A percentile compares a stretch with the other conserved stretches of the same genome.
These are phyloP conservation scores for Boletus patriciae DNA, from an alignment of 768 basidiomycete species.

Conservation along the genomic window DNA sequence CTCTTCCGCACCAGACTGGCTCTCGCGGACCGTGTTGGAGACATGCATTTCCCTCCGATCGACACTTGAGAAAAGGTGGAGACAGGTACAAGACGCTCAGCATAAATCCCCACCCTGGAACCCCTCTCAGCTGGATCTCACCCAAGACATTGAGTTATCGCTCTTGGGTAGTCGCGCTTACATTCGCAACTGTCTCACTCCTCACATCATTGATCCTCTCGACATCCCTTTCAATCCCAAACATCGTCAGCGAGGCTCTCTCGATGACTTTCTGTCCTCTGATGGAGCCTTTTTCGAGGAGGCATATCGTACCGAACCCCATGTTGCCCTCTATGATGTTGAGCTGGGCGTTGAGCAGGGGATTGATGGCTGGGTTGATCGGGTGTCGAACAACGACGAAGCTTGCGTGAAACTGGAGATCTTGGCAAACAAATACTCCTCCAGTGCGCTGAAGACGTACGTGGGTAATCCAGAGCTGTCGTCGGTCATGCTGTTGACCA, in stretches of 20 bases:
- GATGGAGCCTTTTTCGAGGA: slow-evolving; percentile 9
- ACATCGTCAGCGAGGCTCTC: slow-evolving; percentile 7
- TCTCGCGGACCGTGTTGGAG: slow-evolving; percentile 4
- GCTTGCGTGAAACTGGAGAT: slow-evolving; percentile 16
- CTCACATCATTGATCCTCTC: not conserved
- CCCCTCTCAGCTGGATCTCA: slow-evolving; percentile 29
- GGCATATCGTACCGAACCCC: slow-evolving; percentile 5
- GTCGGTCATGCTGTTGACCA: slow-evolving; percentile 43
- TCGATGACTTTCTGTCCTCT: not conserved
- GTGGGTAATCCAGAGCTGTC: slow-evolving; percentile 36
- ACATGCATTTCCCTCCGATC: slow-evolving; percentile 18
- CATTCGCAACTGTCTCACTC: slow-evolving; percentile 21
- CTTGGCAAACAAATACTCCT: slow-evolving; percentile 30
- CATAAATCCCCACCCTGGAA: slow-evolving; percentile 31
- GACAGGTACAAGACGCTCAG: slow-evolving; percentile 29
- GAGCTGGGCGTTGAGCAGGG: slow-evolving; percentile 33
- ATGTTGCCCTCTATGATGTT: slow-evolving; percentile 36
- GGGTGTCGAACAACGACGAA: slow-evolving; percentile 2
- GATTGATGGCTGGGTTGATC: slow-evolving; percentile 36
- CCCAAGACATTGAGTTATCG: slow-evolving; percentile 35
- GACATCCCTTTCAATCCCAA: not conserved
- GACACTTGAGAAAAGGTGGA: slow-evolving; percentile 38
- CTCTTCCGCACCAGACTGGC: slow-evolving; percentile 13
- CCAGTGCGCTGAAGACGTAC: slow-evolving; percentile 28
- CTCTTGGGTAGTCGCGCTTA: slow-evolving; percentile 32